These are phyloP conservation scores for Vachellia collinsii DNA, from an alignment of 306 rosid species.

Conservation along the genomic window DNA sequence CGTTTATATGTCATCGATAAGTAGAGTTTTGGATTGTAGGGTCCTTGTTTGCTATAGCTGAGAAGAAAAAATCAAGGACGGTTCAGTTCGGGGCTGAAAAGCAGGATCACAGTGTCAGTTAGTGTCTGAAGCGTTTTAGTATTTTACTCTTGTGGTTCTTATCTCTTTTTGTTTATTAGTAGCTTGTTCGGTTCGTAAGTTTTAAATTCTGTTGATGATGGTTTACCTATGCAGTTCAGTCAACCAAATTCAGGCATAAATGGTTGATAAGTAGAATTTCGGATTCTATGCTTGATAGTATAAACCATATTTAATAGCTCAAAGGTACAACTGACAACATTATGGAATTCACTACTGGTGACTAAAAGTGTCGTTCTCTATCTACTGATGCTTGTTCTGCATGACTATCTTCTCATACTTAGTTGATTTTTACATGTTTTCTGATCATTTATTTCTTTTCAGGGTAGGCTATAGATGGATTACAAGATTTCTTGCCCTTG, in stretches of 20 bases:
- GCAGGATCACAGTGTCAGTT: not conserved
- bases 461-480: slow-evolving; percentile 97
- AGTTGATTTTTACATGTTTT: slow-evolving; percentile 33
- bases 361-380: not conserved
- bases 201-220: not conserved
- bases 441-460: slow-evolving; percentile 62
- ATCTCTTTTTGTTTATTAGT: not conserved
- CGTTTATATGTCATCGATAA: not conserved
- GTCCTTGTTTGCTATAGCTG: not conserved
- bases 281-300: not conserved
- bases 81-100: not conserved
- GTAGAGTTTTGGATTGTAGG: not conserved
- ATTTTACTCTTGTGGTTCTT: not conserved
- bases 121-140: not conserved
- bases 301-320: not conserved
- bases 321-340: not conserved
- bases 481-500: slow-evolving; percentile 69
- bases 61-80: not conserved
- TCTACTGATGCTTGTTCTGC: slow-evolving; percentile 35
- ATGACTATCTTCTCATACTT: not conserved
- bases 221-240: not conserved
- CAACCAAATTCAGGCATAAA: not conserved
- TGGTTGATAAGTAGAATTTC: not conserved
- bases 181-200: slow-evolving; percentile 1
- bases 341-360: not conserved